Evolutionary conservation across 768 basidiomycete species (phyloP), one percentile per base, ranked within the genome.

Genomic region (Bullera alba): DNA sequence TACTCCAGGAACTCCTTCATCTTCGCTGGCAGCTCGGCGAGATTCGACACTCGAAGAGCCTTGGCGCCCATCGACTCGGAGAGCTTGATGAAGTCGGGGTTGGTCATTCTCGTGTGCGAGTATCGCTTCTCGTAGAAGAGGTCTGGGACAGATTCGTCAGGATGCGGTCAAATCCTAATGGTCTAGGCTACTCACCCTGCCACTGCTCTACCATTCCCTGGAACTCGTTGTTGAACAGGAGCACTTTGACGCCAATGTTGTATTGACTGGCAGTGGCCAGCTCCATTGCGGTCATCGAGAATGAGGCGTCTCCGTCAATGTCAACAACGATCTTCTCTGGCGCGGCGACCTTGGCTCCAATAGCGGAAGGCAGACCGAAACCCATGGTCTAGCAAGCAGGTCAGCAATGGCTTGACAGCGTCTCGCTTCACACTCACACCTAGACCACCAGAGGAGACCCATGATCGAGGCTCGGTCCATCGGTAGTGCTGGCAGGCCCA

Each of bases 201-300:
- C 93, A 97, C 77, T 99, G 95, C 27, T 88, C 76, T 12, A 97
- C 95, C 95, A 99, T 99, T 48, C 95, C 95, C 73, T 95, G 92
- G 80, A 91, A 95, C 68, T 92, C 89, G 74, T 95, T 96, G 78
- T 95, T 93, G 63, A 96, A 74, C 21, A 95, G 75, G 58, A 95
- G 77, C 34, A 90, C 85, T 75, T 99, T 99, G 68, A 96, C 89
- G 51, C 95, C 93, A 57, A 99, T 95, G 66, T 80, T 74, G 76
- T 80, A 90, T 67, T 92, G 87, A 22, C 86, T 79, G 4, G 95
- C 95, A 0, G 95, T 99, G 21, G 84, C 83, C 45, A 99, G 82
- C 75, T 99, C 95, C 95, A 97, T 99, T 0, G 91, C 93, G 1
- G 95, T 97, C 95, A 97, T 99, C 67, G 87, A 90, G 76, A 97